Percentiles rank a stretch among this genome's conserved stretches.
These are phyloP conservation scores for Escallonia herrerae DNA, from an alignment of 129 eudicot species.

Conservation along the genomic window DNA sequence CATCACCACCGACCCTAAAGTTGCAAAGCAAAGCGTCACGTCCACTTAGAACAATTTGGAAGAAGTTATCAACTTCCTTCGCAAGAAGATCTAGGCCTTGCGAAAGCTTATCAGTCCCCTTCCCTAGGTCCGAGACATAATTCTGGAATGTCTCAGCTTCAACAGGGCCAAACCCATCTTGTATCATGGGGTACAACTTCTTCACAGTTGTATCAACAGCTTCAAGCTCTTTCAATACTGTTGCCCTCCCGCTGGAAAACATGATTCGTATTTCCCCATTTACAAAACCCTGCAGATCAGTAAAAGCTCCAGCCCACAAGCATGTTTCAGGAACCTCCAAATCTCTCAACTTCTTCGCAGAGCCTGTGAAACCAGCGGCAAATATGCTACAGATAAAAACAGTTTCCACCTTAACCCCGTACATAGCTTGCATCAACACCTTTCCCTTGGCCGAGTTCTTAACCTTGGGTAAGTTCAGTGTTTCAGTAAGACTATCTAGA, in stretches of 20 bases:
- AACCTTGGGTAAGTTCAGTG: constrained; percentile 68
- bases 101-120: constrained; percentile 44
- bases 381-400: constrained; percentile 64
- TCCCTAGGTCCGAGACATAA: constrained; percentile 27
- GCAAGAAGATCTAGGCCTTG: constrained; percentile 60
- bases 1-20: constrained; percentile 36
- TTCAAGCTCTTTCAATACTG: constrained; percentile 65
- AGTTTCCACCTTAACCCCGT: constrained; percentile 75
- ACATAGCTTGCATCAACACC: constrained; percentile 85
- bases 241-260: constrained; percentile 30
- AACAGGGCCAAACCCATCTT: constrained; percentile 37
- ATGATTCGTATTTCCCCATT: constrained; percentile 50
- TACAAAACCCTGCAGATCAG: constrained; percentile 47
- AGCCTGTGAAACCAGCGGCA: constrained; percentile 68
- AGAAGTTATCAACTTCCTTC: constrained; percentile 70
- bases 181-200: constrained; percentile 52
- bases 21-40: constrained; percentile 78
- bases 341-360: constrained; percentile 57
- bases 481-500: constrained; percentile 48
- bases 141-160: constrained; percentile 31
- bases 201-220: constrained; percentile 42
- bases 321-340: constrained; percentile 44
- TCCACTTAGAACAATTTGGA: constrained; percentile 64
- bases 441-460: constrained; percentile 80
- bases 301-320: constrained; percentile 68